phyloP scores from a whole-genome alignment of 2,329 filamentous ascomycete species.

The Fusarium albidum region DNA sequence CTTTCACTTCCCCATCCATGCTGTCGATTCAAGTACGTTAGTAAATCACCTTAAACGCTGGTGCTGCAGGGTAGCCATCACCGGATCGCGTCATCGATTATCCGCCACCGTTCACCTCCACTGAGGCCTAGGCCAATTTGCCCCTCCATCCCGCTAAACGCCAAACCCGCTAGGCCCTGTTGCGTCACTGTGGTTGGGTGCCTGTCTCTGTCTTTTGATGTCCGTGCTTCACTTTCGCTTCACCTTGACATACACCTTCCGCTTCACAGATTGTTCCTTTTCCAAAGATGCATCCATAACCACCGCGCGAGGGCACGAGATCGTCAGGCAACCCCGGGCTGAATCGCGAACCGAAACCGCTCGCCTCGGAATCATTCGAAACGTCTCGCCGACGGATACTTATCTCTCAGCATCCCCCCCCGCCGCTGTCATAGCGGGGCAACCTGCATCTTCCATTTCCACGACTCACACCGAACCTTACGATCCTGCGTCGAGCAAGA shows the following conservation, averaged over 20 bases:
- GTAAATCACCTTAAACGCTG: too few relatives aligned
- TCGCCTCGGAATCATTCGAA: not conserved
- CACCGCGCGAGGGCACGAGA: not conserved
- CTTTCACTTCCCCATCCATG: too few relatives aligned
- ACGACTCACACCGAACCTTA: constrained; percentile 27
- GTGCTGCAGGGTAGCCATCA: too few relatives aligned
- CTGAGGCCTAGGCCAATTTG: constrained; percentile 19
- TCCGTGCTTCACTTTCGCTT: constrained; percentile 34
- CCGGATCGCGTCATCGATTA: constrained; percentile 35
- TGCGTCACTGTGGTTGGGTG: constrained; percentile 47
- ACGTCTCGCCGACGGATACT: not conserved
- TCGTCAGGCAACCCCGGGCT: not conserved
- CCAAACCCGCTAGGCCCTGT: constrained; percentile 29
- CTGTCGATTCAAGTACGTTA: too few relatives aligned
- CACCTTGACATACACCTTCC: constrained; percentile 24
- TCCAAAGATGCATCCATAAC: constrained; percentile 5
- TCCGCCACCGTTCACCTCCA: constrained; percentile 20
- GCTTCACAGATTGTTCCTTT: constrained; percentile 3
- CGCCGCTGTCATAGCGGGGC: constrained; percentile 32
- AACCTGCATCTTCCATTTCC: constrained; percentile 13
- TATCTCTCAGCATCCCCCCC: constrained; percentile 8
- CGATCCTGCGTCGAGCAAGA: constrained; percentile 8
- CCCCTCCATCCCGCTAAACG: constrained; percentile 19
- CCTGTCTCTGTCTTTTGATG: constrained; percentile 34
- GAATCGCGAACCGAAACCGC: not conserved